These are phyloP conservation scores for Setaria viridis DNA, from an alignment of 202 grass and related monocot genomes.

Conservation along the genomic window DNA sequence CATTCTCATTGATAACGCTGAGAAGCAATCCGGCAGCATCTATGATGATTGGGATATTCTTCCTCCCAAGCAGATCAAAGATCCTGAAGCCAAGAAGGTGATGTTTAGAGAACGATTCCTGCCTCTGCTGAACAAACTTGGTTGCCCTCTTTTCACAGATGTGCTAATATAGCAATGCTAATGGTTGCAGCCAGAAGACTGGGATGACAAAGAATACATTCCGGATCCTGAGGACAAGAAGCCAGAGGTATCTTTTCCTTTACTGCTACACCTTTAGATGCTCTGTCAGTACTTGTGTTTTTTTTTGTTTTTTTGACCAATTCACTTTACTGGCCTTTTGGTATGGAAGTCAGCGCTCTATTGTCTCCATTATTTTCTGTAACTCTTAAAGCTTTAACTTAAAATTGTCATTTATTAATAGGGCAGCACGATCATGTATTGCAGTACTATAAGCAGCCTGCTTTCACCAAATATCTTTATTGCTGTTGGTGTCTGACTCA, in stretches of 20 bases:
- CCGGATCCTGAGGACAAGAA: slow-evolving; percentile 83
- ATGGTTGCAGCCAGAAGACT: slow-evolving; percentile 76
- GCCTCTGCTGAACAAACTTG: background rate
- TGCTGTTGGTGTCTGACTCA: slow-evolving; percentile 24
- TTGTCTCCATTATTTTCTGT: background rate
- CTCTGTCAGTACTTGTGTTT: slow-evolving; percentile 1
- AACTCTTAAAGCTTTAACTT: background rate
- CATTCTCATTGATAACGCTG: slow-evolving; percentile 73
- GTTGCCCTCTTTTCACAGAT: background rate
- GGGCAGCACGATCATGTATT: background rate
- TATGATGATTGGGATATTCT: slow-evolving; percentile 84
- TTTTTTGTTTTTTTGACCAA: background rate
- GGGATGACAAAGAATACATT: slow-evolving; percentile 80
- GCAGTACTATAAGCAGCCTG: background rate
- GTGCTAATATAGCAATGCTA: slow-evolving; percentile 2
- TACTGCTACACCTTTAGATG: background rate
- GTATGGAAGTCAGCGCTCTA: background rate
- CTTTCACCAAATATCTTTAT: background rate
- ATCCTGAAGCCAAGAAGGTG: slow-evolving; percentile 81
- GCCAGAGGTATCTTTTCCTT: slow-evolving; percentile 59
- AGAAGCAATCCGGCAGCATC: slow-evolving; percentile 72
- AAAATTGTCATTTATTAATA: slow-evolving; percentile 17
- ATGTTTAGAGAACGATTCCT: background rate
- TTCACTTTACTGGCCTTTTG: background rate
- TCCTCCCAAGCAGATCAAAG: slow-evolving; percentile 65